phyloP scores from a whole-genome alignment of 1,284 basidiomycete species.

The Singerocomus rubriflavus region DNA sequence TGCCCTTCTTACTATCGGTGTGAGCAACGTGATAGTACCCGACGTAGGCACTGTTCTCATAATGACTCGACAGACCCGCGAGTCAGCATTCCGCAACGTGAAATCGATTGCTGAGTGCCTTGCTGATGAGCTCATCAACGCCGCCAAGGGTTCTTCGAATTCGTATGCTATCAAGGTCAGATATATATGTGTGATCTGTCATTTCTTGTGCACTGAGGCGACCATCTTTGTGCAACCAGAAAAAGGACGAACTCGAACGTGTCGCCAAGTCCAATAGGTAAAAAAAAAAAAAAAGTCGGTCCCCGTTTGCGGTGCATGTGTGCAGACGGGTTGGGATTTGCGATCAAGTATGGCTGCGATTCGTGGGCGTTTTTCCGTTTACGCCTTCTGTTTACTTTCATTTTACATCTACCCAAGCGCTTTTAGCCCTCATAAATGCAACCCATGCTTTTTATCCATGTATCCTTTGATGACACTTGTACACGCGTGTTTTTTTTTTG shows the following conservation, averaged over 20 bases:
- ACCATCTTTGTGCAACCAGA: conserved; percentile 42
- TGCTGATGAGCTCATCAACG: conserved; percentile 99
- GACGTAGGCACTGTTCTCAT: background rate
- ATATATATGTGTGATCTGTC: background rate
- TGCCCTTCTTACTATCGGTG: conserved; percentile 92
- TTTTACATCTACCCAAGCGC: conserved; percentile 8
- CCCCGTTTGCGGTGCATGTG: background rate
- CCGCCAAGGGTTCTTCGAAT: conserved; percentile 99
- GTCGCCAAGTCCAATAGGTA: conserved; percentile 99
- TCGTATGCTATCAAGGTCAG: conserved; percentile 98
- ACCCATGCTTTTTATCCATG: conserved; percentile 22
- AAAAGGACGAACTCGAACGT: conserved; percentile 98
- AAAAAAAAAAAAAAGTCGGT: conserved; percentile 33
- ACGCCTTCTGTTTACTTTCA: conserved; percentile 5
- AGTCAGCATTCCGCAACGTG: conserved; percentile 99
- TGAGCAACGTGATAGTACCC: conserved; percentile 43
- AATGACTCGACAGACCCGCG: conserved; percentile 70
- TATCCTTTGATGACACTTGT: conserved; percentile 15
- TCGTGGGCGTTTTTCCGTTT: conserved; percentile 18
- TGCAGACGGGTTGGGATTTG: conserved; percentile 11
- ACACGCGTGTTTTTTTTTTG: conserved; percentile 3
- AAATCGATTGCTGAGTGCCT: conserved; percentile 99
- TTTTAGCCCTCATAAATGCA: conserved; percentile 26
- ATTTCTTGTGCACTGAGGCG: background rate
- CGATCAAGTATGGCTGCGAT: conserved; percentile 24